phyloP scores from a whole-genome alignment of 768 basidiomycete species.

The Nidularia sp. region DNA sequence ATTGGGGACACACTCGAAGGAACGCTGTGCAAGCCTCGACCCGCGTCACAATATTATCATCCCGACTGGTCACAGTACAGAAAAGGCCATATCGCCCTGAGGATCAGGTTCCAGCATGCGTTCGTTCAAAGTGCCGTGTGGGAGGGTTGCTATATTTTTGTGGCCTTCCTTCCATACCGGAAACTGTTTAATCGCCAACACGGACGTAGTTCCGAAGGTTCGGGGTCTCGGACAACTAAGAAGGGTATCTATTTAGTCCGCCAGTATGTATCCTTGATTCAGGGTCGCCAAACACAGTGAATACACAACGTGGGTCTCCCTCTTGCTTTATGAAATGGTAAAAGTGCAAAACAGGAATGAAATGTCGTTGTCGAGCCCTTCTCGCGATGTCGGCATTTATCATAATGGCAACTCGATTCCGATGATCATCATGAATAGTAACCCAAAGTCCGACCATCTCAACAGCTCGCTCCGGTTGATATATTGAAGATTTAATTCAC shows the following conservation, averaged over 20 bases:
- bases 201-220: slow-evolving; percentile 5
- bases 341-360: too few species aligned
- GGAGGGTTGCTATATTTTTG: slow-evolving; percentile 25
- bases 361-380: slow-evolving; percentile 2
- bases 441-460: slow-evolving; percentile 6
- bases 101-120: slow-evolving; percentile 27
- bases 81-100: slow-evolving; percentile 33
- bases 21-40: slow-evolving; percentile 13
- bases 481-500: too few species aligned
- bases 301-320: slow-evolving; percentile 9
- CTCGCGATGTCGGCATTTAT: slow-evolving; percentile 9
- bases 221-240: slow-evolving; percentile 23
- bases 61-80: slow-evolving; percentile 18
- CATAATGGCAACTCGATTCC: slow-evolving; percentile 6
- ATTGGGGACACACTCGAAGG: slow-evolving; percentile 18
- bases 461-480: background rate
- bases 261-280: slow-evolving; percentile 16
- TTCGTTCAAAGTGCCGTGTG: slow-evolving; percentile 20
- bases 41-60: slow-evolving; percentile 22
- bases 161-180: slow-evolving; percentile 23
- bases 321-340: background rate
- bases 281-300: slow-evolving; percentile 23
- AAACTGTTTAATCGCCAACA: slow-evolving; percentile 26
- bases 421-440: slow-evolving; percentile 4
- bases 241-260: slow-evolving; percentile 26